phyloP scores from a whole-genome alignment of 768 basidiomycete genomes.

The Mycena latifolia region DNA sequence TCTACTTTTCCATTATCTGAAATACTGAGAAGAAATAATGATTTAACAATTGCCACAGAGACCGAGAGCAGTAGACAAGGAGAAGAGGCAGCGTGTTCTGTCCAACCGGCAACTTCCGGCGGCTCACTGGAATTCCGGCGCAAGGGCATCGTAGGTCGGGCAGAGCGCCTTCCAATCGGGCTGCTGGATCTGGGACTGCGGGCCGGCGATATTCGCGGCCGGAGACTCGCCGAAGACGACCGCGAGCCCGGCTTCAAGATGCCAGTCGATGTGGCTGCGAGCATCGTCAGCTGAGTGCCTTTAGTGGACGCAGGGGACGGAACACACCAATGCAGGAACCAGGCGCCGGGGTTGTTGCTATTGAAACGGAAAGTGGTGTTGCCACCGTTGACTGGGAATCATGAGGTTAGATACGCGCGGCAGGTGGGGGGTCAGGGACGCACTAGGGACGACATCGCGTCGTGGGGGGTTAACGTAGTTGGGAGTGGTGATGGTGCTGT shows the following conservation, averaged over 20 bases:
- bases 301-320: background rate
- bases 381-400: constrained; percentile 45
- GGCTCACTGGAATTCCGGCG: constrained; percentile 42
- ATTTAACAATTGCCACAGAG: no score
- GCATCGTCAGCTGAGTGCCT: background rate
- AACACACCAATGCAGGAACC: constrained; percentile 60
- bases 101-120: no score
- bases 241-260: constrained; percentile 51
- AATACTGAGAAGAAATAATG: no score
- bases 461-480: constrained; percentile 26
- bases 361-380: constrained; percentile 53
- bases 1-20: no score
- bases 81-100: no score
- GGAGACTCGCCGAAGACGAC: constrained; percentile 49
- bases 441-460: constrained; percentile 30
- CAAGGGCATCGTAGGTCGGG: constrained; percentile 42
- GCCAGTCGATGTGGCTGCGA: constrained; percentile 51
- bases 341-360: constrained; percentile 71
- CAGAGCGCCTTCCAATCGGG: constrained; percentile 48
- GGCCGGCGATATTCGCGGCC: constrained; percentile 41
- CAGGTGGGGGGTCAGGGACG: background rate
- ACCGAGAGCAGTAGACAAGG: no score
- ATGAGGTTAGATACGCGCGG: background rate
- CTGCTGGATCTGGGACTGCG: constrained; percentile 46
- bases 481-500: background rate